These are phyloP conservation scores for Cyclotella cryptica DNA, from an alignment of 108 stramenopile species.

Conservation along the genomic window DNA sequence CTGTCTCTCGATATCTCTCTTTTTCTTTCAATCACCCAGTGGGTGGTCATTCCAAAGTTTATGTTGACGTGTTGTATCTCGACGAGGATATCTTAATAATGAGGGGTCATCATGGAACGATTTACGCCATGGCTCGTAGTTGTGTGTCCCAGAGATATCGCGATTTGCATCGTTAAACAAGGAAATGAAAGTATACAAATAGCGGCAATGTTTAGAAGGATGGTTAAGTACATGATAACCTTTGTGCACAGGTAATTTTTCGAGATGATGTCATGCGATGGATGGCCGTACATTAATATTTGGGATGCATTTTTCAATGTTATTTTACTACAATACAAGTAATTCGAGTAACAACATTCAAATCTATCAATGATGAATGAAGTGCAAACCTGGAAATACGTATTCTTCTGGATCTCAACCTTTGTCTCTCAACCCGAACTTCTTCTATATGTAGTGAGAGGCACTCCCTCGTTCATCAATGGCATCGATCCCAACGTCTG, in stretches of 20 bases:
- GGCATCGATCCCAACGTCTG: slow-evolving; percentile 12
- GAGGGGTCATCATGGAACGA: slow-evolving; percentile 77
- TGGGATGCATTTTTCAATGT: no score
- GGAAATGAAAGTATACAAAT: neutral
- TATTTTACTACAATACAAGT: no score
- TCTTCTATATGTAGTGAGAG: slow-evolving; percentile 1
- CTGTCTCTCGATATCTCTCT: no score
- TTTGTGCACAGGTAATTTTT: neutral
- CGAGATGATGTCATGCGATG: no score
- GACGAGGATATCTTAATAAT: slow-evolving; percentile 72
- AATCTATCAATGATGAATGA: no score
- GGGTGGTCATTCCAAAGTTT: slow-evolving; percentile 78
- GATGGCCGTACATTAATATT: no score
- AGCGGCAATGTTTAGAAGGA: neutral
- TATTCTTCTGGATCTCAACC: no score
- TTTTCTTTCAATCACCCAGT: neutral
- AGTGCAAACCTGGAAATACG: no score
- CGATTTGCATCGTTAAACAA: neutral
- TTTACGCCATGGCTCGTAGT: slow-evolving; percentile 67
- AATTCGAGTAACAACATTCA: no score
- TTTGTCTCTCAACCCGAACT: neutral
- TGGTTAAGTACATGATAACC: no score
- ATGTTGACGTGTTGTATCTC: slow-evolving; percentile 77
- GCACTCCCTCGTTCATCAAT: neutral
- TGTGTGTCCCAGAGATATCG: slow-evolving; percentile 48